Evolutionary conservation across 1,139 yeast species (phyloP), one percentile per base, ranked within the genome.

Genomic region (Waltiozyma sp.): DNA sequence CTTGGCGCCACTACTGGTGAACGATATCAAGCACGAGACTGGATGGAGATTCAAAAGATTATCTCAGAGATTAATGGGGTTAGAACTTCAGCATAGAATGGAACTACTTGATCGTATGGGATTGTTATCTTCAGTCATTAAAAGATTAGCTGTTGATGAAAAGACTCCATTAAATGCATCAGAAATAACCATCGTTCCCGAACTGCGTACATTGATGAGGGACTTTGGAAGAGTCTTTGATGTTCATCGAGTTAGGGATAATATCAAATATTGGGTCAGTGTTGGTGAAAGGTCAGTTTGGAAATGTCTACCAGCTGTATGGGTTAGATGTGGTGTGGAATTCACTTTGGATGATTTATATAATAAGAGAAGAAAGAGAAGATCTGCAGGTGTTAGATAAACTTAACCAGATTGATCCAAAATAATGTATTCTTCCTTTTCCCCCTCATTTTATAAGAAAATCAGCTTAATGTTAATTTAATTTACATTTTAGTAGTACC

Each of bases 211-310:
- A 39, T 63, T 87, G 40, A 58, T 82, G 39, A 69, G 69, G 37
- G 94, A 85, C 57, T 75, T 80, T 52, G 79, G 85, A 31, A 67
- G 84, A 48, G 77, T 83, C 1, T 79, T 84, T 54, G 94, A 88
- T 52, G 79, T 86, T 9, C 85, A 86, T 49, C 68, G 75, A 46
- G 65, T 75, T 14, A 58, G 65, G 43, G 75, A 66, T 45, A 88
- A 86, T 57, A 82, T 88, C 28, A 85, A 88, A 3, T 87, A 87
- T 56, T 89, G 97, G 95, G 77, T 88, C 3, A 66, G 74, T 43
- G 88, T 89, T 31, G 99, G 99, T 4, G 97, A 89, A 60, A 70
- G 84, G 50, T 83, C 95, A 41, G 88, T 89, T 0, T 91, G 98
- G 98, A 95, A 96, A 1, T 75, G 86, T 47, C 71, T 87, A 50